Base-by-base conservation (phyloP, 306 rosid genomes). In the Ziziphus jujuba region DNA sequence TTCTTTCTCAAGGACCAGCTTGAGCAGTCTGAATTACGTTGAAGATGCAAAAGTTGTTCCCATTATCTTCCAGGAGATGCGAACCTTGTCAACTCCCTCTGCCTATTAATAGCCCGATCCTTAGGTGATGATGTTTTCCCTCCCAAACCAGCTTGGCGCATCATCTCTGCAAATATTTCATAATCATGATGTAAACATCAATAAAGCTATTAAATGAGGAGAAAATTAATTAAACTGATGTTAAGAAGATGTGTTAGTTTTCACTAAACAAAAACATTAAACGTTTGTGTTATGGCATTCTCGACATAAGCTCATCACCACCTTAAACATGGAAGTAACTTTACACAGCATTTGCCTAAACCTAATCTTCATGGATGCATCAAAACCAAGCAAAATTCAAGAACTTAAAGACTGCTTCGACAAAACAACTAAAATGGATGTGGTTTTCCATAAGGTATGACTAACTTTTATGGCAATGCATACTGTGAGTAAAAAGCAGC, bases 81-180 rank as follows among this genome's bases (percentile, higher is more conserved):
- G 85, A 95, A 95, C 83, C 99, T 79, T 59, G 96, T 87, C 65
- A 82, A 67, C 58, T 92, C 98, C 82, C 97, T 84, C 75, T 75
- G 97, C 77, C 84, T 70, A 76, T 81, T 78, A 36, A 79, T 57
- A 63, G 85, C 83, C 75, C 89, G 87, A 74, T 90, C 97, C 76
- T 90, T 95, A 38, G 99, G 99, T 49, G 99, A 95, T 31, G 84
- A 90, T 58, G 92, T 85, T 83, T 90, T 93, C 22, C 90, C 93
- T 12, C 91, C 93, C 55, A 47, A 75, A 34, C 86, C 86, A 40
- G 90, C 96, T 72, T 90, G 99, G 51, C 99, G 97, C 96, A 88
- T 91, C 92, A 91, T 87, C 86, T 95, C 99, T 95, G 95, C 77
- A 78, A 66, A 50, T 57, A 63, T n/a, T 66, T 23, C 50, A 35